Evolutionary conservation across 345 rosid species (phyloP).

Genomic region (Turritis glabra): DNA sequence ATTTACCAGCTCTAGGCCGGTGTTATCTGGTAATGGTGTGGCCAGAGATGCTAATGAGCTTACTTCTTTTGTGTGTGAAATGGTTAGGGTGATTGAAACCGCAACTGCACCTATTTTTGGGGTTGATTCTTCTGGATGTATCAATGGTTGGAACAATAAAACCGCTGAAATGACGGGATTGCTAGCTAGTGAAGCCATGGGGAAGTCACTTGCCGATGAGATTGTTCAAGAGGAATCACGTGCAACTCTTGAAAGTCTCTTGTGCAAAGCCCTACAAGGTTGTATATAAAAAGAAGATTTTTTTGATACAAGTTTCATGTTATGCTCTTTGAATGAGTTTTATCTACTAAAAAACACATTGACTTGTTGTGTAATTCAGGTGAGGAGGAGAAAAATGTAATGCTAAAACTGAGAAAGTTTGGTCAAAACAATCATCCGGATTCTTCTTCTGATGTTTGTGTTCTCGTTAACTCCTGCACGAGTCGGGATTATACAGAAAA

Average conservation of each 20-base stretch:
- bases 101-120: conserved; percentile 88
- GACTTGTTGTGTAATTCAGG: conserved; percentile 48
- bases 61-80: conserved; percentile 73
- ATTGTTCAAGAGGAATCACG: conserved; percentile 68
- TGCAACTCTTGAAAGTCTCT: conserved; percentile 45
- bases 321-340: too few relatives aligned
- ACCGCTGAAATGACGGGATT: conserved; percentile 73
- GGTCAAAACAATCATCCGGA: conserved; percentile 29
- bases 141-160: conserved; percentile 89
- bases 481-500: conserved; percentile 66
- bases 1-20: conserved; percentile 37
- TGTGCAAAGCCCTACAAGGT: conserved; percentile 72
- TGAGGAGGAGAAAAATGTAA: conserved; percentile 68
- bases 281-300: neutral
- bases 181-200: conserved; percentile 61
- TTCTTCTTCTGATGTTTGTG: conserved; percentile 46
- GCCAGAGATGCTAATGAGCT: conserved; percentile 54
- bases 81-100: conserved; percentile 86
- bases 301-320: neutral
- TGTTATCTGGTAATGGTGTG: conserved; percentile 34
- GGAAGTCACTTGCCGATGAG: conserved; percentile 66
- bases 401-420: conserved; percentile 67
- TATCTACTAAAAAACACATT: neutral
- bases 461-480: conserved; percentile 71
- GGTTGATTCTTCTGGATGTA: conserved; percentile 66